Base-by-base conservation (phyloP, 2,329 filamentous ascomycete genomes). In the Diaporthe vexans region DNA sequence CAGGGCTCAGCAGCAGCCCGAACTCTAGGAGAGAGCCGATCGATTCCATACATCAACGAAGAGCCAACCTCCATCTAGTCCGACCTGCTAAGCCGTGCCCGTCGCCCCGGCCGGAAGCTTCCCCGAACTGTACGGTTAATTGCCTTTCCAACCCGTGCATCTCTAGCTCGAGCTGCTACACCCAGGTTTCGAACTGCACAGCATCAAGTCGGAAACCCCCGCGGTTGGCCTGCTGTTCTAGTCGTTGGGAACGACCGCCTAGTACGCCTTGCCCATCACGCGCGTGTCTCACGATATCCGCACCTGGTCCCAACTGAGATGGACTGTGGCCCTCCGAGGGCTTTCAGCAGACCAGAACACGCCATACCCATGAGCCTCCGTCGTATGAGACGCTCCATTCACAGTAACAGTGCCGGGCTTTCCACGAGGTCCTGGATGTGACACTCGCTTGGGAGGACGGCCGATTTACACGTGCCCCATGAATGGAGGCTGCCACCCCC, bases 401-500 rank as follows among this genome's bases (percentile, higher is more conserved):
- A 48, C 72, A 51, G 61, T 48, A 70, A 56, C 56, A 57, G 71
- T 51, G 29, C 35, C 65, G 58, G 43, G 46, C 46, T 65, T 46
- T 72, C 57, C 48, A 63, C 70, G 70, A 72, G 57, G 24, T 56
- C 35, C 58, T 40, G 54, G 65, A 74, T 74, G 72, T 51, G 67
- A 74, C 63, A 58, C 29, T 56, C 46, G 58, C 68, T 65, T 56
- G 72, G 59, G 68, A 61, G 72, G 46, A 72, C 68, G 52, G 72
- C 68, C 68, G 46, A 75, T 48, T 63, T 58, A 54, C 70, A 61
- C 72, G 74, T 61, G 74, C 76, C 74, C 72, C 72, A 75, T 75
- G 74, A 73, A 72, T 57, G 72, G 74, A 59, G 56, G 46, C 59
- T 67, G 54, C 58, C 74, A 72, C 76, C 77, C 76, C 73, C 63